Evolutionary conservation across 1,284 basidiomycete species (phyloP).

Genomic region (Chalciporus sp.): DNA sequence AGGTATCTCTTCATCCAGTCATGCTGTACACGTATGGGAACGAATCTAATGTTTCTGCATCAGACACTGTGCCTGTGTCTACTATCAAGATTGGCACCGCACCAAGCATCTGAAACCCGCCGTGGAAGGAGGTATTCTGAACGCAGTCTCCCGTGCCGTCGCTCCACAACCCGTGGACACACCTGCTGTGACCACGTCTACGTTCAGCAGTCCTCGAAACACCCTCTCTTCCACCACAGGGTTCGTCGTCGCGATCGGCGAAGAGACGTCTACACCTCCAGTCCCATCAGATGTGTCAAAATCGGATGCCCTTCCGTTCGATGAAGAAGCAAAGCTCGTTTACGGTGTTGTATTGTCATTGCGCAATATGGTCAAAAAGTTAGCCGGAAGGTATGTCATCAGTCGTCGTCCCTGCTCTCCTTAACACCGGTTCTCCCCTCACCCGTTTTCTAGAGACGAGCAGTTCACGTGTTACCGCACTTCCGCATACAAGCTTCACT

Average conservation of each 20-base stretch:
- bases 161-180: constrained; percentile 43
- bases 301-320: constrained; percentile 77
- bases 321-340: constrained; percentile 97
- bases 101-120: constrained; percentile 73
- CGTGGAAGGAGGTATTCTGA: constrained; percentile 68
- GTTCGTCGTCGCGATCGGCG: constrained; percentile 67
- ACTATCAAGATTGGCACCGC: constrained; percentile 94
- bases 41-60: not conserved
- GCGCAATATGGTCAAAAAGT: constrained; percentile 93
- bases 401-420: not conserved
- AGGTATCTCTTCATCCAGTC: constrained; percentile 45
- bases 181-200: constrained; percentile 34
- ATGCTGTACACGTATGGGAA: not conserved
- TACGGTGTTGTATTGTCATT: constrained; percentile 95
- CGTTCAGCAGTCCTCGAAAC: constrained; percentile 60
- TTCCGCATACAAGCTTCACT: constrained; percentile 90
- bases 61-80: constrained; percentile 89
- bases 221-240: constrained; percentile 64
- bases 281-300: constrained; percentile 35
- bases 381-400: constrained; percentile 68
- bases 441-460: constrained; percentile 65
- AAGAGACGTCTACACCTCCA: constrained; percentile 46
- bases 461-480: constrained; percentile 91
- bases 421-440: constrained; percentile 1
- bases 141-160: constrained; percentile 72